These are phyloP conservation scores for Plasmodium coatneyi DNA, from an alignment of 169 alveolate genomes.

Conservation along the genomic window DNA sequence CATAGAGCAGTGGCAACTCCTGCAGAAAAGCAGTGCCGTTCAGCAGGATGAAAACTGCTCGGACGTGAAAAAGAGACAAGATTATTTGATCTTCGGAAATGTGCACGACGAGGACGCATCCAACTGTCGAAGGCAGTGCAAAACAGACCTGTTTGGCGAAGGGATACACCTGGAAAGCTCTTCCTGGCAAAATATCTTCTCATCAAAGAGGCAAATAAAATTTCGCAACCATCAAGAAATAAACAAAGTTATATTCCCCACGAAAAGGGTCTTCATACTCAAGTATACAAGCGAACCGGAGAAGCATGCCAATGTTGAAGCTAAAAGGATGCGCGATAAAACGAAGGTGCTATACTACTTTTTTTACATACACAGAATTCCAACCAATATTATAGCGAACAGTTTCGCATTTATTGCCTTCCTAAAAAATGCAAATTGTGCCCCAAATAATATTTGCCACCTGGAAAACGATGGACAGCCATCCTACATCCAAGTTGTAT, in stretches of 20 bases:
- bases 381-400: conserved; percentile 31
- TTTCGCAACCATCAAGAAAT: conserved; percentile 14
- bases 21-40: not conserved
- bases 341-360: not conserved
- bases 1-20: conserved; percentile 15
- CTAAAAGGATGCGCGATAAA: not conserved
- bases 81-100: conserved; percentile 8
- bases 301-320: not conserved
- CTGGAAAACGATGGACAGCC: not conserved
- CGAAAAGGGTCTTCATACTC: conserved; percentile 9
- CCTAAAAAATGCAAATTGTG: conserved; percentile 28
- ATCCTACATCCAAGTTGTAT: conserved; percentile 39
- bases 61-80: not conserved
- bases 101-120: conserved; percentile 9
- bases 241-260: conserved; percentile 18
- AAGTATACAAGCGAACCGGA: not conserved
- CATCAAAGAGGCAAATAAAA: conserved; percentile 17
- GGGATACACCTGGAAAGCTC: not conserved
- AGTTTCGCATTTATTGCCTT: conserved; percentile 15
- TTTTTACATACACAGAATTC: conserved; percentile 21
- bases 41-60: not conserved
- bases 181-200: not conserved
- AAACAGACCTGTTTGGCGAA: not conserved
- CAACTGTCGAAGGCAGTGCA: not conserved
- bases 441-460: conserved; percentile 20